phyloP scores from a whole-genome alignment of 768 basidiomycete genomes.

The Asterophora parasitica region DNA sequence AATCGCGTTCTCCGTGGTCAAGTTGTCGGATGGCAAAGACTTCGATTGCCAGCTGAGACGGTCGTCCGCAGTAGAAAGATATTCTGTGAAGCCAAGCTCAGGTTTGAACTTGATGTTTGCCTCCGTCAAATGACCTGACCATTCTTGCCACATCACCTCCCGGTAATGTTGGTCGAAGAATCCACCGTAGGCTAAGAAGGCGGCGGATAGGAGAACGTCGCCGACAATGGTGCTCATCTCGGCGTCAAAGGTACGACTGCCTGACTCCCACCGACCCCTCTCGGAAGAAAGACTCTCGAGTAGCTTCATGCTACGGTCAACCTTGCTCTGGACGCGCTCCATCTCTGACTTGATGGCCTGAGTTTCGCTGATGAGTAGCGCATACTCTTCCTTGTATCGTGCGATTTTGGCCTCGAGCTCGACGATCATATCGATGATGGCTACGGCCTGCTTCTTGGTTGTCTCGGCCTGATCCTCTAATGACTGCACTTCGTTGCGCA shows the following conservation, averaged over 20 bases:
- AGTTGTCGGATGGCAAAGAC: constrained; percentile 89
- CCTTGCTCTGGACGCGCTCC: constrained; percentile 96
- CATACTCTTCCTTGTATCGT: constrained; percentile 96
- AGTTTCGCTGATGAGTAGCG: constrained; percentile 91
- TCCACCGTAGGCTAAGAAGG: constrained; percentile 94
- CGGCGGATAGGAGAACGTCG: constrained; percentile 92
- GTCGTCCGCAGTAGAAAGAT: constrained; percentile 95
- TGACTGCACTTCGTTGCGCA: constrained; percentile 92
- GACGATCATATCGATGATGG: constrained; percentile 87
- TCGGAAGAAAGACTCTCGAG: constrained; percentile 94
- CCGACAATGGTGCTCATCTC: constrained; percentile 99
- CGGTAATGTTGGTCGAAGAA: constrained; percentile 99
- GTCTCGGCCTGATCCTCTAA: constrained; percentile 89
- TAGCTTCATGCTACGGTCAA: constrained; percentile 94
- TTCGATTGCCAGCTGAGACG: constrained; percentile 94
- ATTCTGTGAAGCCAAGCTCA: constrained; percentile 91
- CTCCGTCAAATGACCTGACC: constrained; percentile 84
- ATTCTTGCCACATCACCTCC: constrained; percentile 95
- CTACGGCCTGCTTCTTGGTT: constrained; percentile 90
- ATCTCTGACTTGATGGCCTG: constrained; percentile 97
- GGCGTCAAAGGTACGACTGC: constrained; percentile 91
- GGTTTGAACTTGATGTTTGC: constrained; percentile 90
- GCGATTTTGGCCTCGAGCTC: constrained; percentile 92
- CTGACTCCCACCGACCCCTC: constrained; percentile 88
- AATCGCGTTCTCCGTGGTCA: constrained; percentile 98